Base-by-base conservation (phyloP, 1,139 yeast species). In the Candida tetrigidarum region DNA sequence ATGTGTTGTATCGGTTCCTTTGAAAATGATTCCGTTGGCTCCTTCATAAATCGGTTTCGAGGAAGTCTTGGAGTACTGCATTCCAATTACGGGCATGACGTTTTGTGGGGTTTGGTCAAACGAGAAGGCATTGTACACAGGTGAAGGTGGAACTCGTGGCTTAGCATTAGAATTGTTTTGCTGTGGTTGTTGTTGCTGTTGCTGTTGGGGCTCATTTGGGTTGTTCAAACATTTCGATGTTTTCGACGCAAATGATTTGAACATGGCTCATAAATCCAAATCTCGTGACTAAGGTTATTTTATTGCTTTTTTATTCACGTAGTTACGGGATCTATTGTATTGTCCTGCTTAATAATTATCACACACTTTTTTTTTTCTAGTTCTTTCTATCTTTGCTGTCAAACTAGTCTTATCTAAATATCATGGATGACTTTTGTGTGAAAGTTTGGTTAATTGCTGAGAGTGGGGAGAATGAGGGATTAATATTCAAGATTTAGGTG, bases 31-130 rank as follows among this genome's bases (percentile, higher is more conserved):
- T 3, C 79, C 80, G 50, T 73, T 73, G 7, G 77, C 76, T 3
- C 79, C 78, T 52, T 74, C 79, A 50, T 67, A 74, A 14, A 74
- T 53, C 8, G 76, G 69, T 37, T 55, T 60, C 27, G 61, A 56
- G 23, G 60, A 50, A 7, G 60, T 37, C 44, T 59, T 63, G 30
- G 53, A 42, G 55, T 66, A 68, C 27, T 63, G 62, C 3, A 37
- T 35, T 5, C 54, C 59, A 39, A 37, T 44, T 44, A 42, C 47
- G 19, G 55, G 52, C 28, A 46, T 22, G 8, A 18, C 9, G 7
- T 16, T 18, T 9, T 14, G 32, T 28, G 41, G 16, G 14, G 18
- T 19, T 20, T 20, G 23, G 9, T 40, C 39, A 27, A 32, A 32
- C 15, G 27, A n/a, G 25, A 32, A 33, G 3, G 18, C 33, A 10